Conservation (phyloP, 768 basidiomycete species). For the Pisolithus tinctorius region DNA sequence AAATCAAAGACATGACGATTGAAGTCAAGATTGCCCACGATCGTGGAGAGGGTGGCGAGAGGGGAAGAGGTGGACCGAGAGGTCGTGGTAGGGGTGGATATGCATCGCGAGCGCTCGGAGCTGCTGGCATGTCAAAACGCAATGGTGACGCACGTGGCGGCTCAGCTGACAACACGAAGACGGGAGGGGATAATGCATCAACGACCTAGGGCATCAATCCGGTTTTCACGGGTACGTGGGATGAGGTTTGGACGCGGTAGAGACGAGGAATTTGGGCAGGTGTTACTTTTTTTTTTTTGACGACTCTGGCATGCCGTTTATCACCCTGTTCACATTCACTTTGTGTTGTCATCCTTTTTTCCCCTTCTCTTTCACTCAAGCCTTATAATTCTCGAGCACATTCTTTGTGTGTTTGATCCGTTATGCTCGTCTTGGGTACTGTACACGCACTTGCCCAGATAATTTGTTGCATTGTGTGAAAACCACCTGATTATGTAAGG, state of each 20-base stretch:
- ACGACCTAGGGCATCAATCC: background rate
- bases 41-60: slow-evolving; percentile 34
- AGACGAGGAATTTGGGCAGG: slow-evolving; percentile 13
- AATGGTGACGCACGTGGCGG: slow-evolving; percentile 24
- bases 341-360: slow-evolving; percentile 4
- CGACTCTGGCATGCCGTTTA: slow-evolving; percentile 6
- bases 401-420: slow-evolving; percentile 14
- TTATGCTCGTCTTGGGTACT: slow-evolving; percentile 15
- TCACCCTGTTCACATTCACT: slow-evolving; percentile 5
- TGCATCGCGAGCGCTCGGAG: slow-evolving; percentile 59
- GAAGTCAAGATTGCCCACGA: slow-evolving; percentile 73
- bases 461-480: slow-evolving; percentile 7
- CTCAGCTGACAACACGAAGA: slow-evolving; percentile 20
- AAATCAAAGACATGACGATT: slow-evolving; percentile 57
- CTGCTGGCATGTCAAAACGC: slow-evolving; percentile 55
- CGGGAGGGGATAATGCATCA: slow-evolving; percentile 20
- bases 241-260: slow-evolving; percentile 3
- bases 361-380: slow-evolving; percentile 1
- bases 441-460: slow-evolving; percentile 7
- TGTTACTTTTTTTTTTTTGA: slow-evolving; percentile 7
- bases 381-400: slow-evolving; percentile 15
- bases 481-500: background rate
- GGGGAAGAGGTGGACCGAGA: slow-evolving; percentile 46
- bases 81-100: slow-evolving; percentile 49
- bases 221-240: background rate